phyloP scores from a whole-genome alignment of 2,329 filamentous ascomycete genomes.

The Monilinia aucupariae region DNA sequence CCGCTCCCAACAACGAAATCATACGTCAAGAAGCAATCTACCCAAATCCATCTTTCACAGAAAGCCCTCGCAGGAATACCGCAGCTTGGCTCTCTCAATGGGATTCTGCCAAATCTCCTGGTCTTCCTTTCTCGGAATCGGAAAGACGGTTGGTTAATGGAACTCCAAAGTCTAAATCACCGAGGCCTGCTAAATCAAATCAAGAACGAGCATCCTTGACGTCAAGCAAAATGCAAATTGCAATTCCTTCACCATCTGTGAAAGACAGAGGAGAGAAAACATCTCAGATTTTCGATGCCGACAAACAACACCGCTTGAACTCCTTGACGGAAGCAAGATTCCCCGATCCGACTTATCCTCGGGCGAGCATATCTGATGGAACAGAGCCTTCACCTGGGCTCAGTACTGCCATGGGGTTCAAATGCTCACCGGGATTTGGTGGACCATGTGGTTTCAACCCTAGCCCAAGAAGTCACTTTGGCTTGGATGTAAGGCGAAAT shows the following conservation, averaged over 20 bases:
- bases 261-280: constrained; percentile 13
- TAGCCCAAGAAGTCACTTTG: neutral
- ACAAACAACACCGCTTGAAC: constrained; percentile 1
- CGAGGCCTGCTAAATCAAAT: neutral
- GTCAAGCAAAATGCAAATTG: neutral
- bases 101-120: neutral
- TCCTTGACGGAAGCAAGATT: constrained; percentile 5
- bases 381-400: constrained; percentile 5
- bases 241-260: constrained; percentile 1
- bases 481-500: neutral
- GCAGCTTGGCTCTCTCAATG: constrained; percentile 6
- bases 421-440: constrained; percentile 14
- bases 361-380: constrained; percentile 2
- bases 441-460: constrained; percentile 6
- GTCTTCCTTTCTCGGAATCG: neutral
- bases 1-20: neutral
- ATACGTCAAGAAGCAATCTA: constrained; percentile 16
- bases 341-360: constrained; percentile 13
- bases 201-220: neutral
- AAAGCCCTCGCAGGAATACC: constrained; percentile 8
- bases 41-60: constrained; percentile 10
- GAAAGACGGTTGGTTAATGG: neutral
- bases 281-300: neutral
- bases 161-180: neutral
- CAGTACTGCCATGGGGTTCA: constrained; percentile 8